Conservation (phyloP, 805 yeast species). For the Saturnispora saitoi region DNA sequence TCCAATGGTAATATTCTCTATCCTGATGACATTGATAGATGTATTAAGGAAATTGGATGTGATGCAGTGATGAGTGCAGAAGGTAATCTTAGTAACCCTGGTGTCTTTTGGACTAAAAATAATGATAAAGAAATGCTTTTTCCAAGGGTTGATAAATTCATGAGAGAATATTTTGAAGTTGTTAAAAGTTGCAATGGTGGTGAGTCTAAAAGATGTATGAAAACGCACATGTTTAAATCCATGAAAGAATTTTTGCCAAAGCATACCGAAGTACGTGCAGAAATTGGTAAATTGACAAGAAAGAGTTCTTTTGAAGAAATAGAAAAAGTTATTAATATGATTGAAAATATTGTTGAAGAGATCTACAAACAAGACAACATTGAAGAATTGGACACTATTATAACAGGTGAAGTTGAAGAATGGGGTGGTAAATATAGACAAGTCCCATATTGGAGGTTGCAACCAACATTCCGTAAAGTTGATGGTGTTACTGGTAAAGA, state of each 20-base stretch:
- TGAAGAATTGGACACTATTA: slow-evolving; percentile 46
- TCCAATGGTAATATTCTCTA: slow-evolving; percentile 94
- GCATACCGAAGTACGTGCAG: slow-evolving; percentile 71
- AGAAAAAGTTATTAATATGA: slow-evolving; percentile 45
- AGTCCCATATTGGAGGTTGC: slow-evolving; percentile 94
- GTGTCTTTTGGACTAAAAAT: slow-evolving; percentile 58
- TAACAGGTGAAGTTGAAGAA: slow-evolving; percentile 41
- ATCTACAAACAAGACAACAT: slow-evolving; percentile 47
- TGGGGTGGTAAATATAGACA: slow-evolving; percentile 81
- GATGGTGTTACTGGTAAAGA: slow-evolving; percentile 59
- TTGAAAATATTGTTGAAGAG: slow-evolving; percentile 56
- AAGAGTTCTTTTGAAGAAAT: slow-evolving; percentile 37
- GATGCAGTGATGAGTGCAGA: slow-evolving; percentile 98
- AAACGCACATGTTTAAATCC: slow-evolving; percentile 84
- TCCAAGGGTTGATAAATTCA: slow-evolving; percentile 77
- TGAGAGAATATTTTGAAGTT: slow-evolving; percentile 83
- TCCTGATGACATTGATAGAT: slow-evolving; percentile 70
- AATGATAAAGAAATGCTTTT: slow-evolving; percentile 54
- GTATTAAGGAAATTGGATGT: slow-evolving; percentile 53
- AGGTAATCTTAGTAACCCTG: slow-evolving; percentile 90
- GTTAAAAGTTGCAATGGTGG: slow-evolving; percentile 51
- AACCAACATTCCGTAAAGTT: slow-evolving; percentile 88
- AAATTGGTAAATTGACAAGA: slow-evolving; percentile 47
- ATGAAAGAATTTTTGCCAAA: slow-evolving; percentile 70
- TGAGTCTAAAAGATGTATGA: slow-evolving; percentile 79